Base-by-base conservation (phyloP, 2,329 filamentous ascomycete genomes). In the Trichoderma endophyticum region DNA sequence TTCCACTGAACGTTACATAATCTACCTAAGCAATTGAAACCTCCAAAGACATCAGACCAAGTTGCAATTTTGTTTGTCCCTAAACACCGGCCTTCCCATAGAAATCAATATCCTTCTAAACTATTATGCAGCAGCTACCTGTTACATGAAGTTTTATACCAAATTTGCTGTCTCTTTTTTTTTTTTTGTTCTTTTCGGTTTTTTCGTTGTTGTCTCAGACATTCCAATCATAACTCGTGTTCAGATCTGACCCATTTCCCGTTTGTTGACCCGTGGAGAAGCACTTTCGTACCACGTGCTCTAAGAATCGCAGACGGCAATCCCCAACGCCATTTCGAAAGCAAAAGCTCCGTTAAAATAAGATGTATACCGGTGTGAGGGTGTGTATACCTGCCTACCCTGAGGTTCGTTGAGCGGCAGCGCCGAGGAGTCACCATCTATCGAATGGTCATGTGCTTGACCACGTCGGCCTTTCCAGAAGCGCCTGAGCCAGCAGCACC, bases 401-500 rank as follows among this genome's bases (percentile, higher is more conserved):
- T 83, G 80, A 76, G 78, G 21, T 74, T 75, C 28, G 15, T 32
- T 65, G 43, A 77, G 74, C 74, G 74, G 71, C 74, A 75, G 14
- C 65, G 14, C 12, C 15, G 6, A 21, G 56, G 26, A 61, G 39
- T 67, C 76, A 73, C 73, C 68, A 72, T 78, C 87, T 89, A 96
- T 80, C 93, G 91, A 81, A 95, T 95, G 60, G 95, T 98, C 92
- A 97, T 97, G 83, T 95, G 93, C 90, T 97, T 98, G 80, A 90
- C 90, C 87, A 95, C 92, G 79, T 93, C 90, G 71, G 92, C 94
- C 85, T 95, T 95, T 82, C 88, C 89, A 64, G 91, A 91, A 73
- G 92, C 86, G 74, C 90, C 90, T 72, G 91, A 88, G 76, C 88
- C 87, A 73, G 89, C 87, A 70, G 90, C 86, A 63, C 90, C 88